Conservation (phyloP, 352 stramenopile genomes). For the Pythium biforme region DNA sequence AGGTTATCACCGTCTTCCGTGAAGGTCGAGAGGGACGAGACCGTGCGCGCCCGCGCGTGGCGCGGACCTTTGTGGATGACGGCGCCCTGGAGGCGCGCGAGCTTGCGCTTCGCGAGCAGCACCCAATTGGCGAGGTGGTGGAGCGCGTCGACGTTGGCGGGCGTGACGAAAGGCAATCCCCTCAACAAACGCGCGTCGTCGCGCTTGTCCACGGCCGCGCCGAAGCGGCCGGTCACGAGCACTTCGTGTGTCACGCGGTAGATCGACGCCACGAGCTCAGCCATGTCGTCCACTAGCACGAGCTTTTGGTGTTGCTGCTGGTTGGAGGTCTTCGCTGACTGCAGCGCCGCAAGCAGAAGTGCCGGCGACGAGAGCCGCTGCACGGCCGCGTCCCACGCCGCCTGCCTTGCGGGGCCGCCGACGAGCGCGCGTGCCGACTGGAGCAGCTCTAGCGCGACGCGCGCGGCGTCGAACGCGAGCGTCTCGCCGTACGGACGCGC, state of each 20-base stretch:
- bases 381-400: slow-evolving; percentile 29
- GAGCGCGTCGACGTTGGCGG: slow-evolving; percentile 72
- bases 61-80: slow-evolving; percentile 29
- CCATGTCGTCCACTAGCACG: slow-evolving; percentile 55
- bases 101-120: slow-evolving; percentile 70
- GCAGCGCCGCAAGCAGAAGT: slow-evolving; percentile 63
- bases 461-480: slow-evolving; percentile 55
- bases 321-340: slow-evolving; percentile 27
- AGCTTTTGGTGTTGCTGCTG: neutral
- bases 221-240: slow-evolving; percentile 41
- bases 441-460: slow-evolving; percentile 63
- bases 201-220: slow-evolving; percentile 32
- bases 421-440: slow-evolving; percentile 27
- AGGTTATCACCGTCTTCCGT: slow-evolving; percentile 10
- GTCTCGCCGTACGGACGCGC: slow-evolving; percentile 37
- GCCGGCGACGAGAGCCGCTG: slow-evolving; percentile 57
- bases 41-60: slow-evolving; percentile 32
- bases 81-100: slow-evolving; percentile 50
- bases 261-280: slow-evolving; percentile 46
- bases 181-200: slow-evolving; percentile 22
- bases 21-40: slow-evolving; percentile 50
- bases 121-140: slow-evolving; percentile 82
- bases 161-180: slow-evolving; percentile 34
- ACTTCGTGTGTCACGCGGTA: slow-evolving; percentile 54
- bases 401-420: neutral